phyloP scores from a whole-genome alignment of 2,329 filamentous ascomycete species.

The Chrysosporium keratinophilum region DNA sequence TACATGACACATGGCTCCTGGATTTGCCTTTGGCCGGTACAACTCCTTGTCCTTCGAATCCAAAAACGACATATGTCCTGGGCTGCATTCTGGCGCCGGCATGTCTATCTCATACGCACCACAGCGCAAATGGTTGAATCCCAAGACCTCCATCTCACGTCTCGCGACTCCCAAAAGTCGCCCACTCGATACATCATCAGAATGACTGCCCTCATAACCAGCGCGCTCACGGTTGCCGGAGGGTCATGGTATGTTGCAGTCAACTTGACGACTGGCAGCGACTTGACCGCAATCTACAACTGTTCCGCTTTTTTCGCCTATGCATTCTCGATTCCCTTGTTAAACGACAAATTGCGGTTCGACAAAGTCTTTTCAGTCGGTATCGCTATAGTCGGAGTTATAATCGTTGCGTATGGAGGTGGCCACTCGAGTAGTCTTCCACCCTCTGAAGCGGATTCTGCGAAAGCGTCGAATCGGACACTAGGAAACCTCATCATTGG shows the following conservation, averaged over 20 bases:
- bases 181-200: constrained; percentile 64
- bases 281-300: constrained; percentile 97
- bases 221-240: constrained; percentile 76
- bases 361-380: constrained; percentile 81
- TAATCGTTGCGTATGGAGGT: constrained; percentile 93
- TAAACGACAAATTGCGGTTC: constrained; percentile 70
- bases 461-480: constrained; percentile 57
- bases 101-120: constrained; percentile 51
- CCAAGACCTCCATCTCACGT: constrained; percentile 56
- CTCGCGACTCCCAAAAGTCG: constrained; percentile 31
- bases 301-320: constrained; percentile 98
- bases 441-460: constrained; percentile 22
- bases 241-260: constrained; percentile 94
- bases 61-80: constrained; percentile 71
- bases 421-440: constrained; percentile 42
- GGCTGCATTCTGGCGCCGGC: constrained; percentile 72
- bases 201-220: constrained; percentile 73
- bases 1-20: constrained; percentile 93
- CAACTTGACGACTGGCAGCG: constrained; percentile 80
- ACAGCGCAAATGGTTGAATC: constrained; percentile 79
- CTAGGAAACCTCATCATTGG: constrained; percentile 89
- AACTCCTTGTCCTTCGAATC: constrained; percentile 67
- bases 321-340: constrained; percentile 81
- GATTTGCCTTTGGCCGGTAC: constrained; percentile 76
- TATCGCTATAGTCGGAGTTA: constrained; percentile 77